Evolutionary conservation across 2,329 filamentous ascomycete genomes (phyloP).

Genomic region (Fusarium abutilonis): DNA sequence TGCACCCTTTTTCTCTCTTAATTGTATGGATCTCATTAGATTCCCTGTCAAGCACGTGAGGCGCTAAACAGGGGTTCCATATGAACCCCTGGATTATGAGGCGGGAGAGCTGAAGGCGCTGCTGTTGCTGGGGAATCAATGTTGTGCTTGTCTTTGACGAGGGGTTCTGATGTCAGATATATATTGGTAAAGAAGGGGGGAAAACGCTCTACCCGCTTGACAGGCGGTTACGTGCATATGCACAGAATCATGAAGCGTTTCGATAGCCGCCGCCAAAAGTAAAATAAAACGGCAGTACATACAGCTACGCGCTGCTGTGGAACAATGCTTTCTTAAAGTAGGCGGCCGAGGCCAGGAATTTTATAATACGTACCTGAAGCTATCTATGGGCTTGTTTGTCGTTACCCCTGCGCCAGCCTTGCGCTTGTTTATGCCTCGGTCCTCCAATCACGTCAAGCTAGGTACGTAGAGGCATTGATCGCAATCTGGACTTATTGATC

Average conservation of each 20-base stretch:
- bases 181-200: neutral
- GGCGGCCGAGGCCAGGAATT: constrained; percentile 4
- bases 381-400: neutral
- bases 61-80: constrained; percentile 14
- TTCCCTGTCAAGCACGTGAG: constrained; percentile 22
- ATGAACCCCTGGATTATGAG: constrained; percentile 13
- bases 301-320: constrained; percentile 16
- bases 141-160: neutral
- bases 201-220: neutral
- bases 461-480: constrained; percentile 32
- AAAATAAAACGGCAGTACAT: constrained; percentile 11
- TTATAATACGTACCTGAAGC: neutral
- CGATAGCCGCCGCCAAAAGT: constrained; percentile 24
- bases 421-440: constrained; percentile 14
- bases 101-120: constrained; percentile 20
- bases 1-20: constrained; percentile 4
- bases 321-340: constrained; percentile 6
- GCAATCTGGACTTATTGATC: neutral
- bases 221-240: constrained; percentile 26
- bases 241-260: constrained; percentile 23
- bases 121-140: constrained; percentile 12
- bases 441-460: constrained; percentile 13
- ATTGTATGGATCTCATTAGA: constrained; percentile 8
- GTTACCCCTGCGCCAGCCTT: too few species aligned
- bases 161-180: neutral